Evolutionary conservation across 768 basidiomycete species (phyloP).

Genomic region (Mrakia frigida): DNA sequence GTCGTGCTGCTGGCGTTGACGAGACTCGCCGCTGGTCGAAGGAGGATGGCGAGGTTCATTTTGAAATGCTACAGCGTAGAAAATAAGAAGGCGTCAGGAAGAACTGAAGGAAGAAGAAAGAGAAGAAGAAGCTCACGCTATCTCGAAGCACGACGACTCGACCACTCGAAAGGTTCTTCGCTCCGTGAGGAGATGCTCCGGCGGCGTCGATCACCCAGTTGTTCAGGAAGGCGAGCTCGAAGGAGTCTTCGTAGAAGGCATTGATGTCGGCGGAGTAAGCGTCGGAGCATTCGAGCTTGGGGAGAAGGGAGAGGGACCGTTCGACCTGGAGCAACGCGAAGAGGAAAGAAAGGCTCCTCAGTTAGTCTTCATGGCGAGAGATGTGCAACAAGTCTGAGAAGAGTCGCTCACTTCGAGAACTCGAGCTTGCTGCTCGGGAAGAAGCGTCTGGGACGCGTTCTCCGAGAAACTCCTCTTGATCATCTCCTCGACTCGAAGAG

Average conservation of each 20-base stretch:
- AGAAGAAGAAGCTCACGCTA: slow-evolving; percentile 53
- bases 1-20: slow-evolving; percentile 49
- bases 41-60: slow-evolving; percentile 62
- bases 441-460: slow-evolving; percentile 83
- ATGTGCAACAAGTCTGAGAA: not conserved
- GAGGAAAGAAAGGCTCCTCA: not conserved
- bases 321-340: slow-evolving; percentile 56
- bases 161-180: slow-evolving; percentile 64
- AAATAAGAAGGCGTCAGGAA: slow-evolving; percentile 8
- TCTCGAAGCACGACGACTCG: slow-evolving; percentile 79
- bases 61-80: slow-evolving; percentile 61
- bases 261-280: slow-evolving; percentile 58
- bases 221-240: slow-evolving; percentile 60
- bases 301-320: slow-evolving; percentile 57
- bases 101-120: not conserved
- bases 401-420: slow-evolving; percentile 63
- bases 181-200: slow-evolving; percentile 57
- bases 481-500: slow-evolving; percentile 96
- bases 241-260: slow-evolving; percentile 66
- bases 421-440: slow-evolving; percentile 88
- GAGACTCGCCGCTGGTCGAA: slow-evolving; percentile 59
- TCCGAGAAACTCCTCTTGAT: slow-evolving; percentile 99
- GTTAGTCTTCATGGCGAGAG: not conserved
- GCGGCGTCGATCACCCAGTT: slow-evolving; percentile 60
- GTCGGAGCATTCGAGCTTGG: slow-evolving; percentile 64